Percentiles rank a stretch among this genome's conserved stretches.
These are phyloP conservation scores for Polyrhizophydium stewartii DNA, from an alignment of 371 early-diverging fungal species.

Conservation along the genomic window DNA sequence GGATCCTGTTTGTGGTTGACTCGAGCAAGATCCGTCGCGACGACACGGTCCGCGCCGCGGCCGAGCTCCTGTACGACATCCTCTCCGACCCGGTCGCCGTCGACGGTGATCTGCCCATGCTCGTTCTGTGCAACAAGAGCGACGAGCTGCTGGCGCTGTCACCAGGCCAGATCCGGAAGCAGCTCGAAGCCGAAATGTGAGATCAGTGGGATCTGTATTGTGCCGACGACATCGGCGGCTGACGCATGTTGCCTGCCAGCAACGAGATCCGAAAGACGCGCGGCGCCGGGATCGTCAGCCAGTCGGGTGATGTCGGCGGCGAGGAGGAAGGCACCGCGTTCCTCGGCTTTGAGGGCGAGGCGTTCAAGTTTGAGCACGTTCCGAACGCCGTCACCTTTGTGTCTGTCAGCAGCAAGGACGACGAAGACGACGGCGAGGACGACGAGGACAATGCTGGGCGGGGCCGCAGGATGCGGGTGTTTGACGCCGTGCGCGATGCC, in stretches of 20 bases:
- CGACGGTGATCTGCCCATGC: conserved; percentile 51
- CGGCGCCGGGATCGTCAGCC: not conserved
- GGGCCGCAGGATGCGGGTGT: too few species aligned
- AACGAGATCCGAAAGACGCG: conserved; percentile 3
- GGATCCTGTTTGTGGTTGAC: conserved; percentile 77
- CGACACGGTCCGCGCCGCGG: conserved; percentile 12
- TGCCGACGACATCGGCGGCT: too few species aligned
- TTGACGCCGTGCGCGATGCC: too few species aligned
- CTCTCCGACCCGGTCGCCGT: conserved; percentile 56
- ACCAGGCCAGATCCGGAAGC: conserved; percentile 53
- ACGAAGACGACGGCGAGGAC: not conserved
- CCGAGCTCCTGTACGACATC: conserved; percentile 71
- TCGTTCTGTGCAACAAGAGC: conserved; percentile 80
- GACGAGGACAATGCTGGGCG: too few species aligned
- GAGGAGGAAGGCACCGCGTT: conserved; percentile 56
- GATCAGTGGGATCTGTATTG: conserved; percentile 7
- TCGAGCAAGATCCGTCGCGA: conserved; percentile 44
- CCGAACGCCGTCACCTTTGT: conserved; percentile 61
- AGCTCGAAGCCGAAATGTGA: conserved; percentile 77
- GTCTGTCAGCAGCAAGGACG: not conserved
- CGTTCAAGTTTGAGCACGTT: conserved; percentile 74
- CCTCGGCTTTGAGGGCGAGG: conserved; percentile 75
- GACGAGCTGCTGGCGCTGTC: conserved; percentile 70
- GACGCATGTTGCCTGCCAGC: not conserved
- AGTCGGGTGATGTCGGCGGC: conserved; percentile 28